Evolutionary conservation across 2,329 filamentous ascomycete species (phyloP).

Genomic region (Hymenoscyphus salicellus): DNA sequence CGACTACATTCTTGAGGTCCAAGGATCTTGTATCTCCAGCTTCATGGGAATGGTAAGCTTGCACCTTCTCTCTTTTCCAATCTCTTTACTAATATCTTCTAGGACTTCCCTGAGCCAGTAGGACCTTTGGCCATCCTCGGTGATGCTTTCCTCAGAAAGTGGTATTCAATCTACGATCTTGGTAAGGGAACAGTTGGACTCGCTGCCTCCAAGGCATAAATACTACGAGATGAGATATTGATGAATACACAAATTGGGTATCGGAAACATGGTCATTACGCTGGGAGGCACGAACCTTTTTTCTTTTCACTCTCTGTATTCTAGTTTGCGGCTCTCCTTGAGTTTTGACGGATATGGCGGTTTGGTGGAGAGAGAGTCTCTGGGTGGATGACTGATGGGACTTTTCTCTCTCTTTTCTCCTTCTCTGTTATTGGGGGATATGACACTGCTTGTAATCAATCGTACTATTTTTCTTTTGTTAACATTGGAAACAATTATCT

Average conservation of each 20-base stretch:
- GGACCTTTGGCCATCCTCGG: slow-evolving; percentile 94
- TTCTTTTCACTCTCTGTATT: neutral
- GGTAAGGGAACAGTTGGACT: slow-evolving; percentile 86
- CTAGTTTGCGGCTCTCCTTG: neutral
- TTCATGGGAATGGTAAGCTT: slow-evolving; percentile 86
- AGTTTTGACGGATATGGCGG: too few relatives aligned
- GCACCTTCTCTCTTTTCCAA: slow-evolving; percentile 42
- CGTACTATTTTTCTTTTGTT: too few relatives aligned
- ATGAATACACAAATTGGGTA: slow-evolving; percentile 20
- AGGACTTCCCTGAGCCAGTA: slow-evolving; percentile 72
- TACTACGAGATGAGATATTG: neutral
- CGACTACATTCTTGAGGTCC: slow-evolving; percentile 95
- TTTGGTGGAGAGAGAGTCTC: too few relatives aligned
- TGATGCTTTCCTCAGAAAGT: slow-evolving; percentile 78
- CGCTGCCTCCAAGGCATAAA: slow-evolving; percentile 66
- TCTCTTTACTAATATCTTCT: slow-evolving; percentile 72
- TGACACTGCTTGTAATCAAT: too few relatives aligned
- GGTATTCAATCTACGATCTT: slow-evolving; percentile 96
- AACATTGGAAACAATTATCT: too few relatives aligned
- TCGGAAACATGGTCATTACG: slow-evolving; percentile 4
- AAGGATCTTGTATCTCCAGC: slow-evolving; percentile 92
- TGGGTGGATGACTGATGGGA: too few relatives aligned
- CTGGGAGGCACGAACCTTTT: neutral
- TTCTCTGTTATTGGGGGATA: too few relatives aligned
- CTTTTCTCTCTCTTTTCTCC: too few relatives aligned